phyloP scores from a whole-genome alignment of 345 rosid species.

The Streptanthus diversifolius region DNA sequence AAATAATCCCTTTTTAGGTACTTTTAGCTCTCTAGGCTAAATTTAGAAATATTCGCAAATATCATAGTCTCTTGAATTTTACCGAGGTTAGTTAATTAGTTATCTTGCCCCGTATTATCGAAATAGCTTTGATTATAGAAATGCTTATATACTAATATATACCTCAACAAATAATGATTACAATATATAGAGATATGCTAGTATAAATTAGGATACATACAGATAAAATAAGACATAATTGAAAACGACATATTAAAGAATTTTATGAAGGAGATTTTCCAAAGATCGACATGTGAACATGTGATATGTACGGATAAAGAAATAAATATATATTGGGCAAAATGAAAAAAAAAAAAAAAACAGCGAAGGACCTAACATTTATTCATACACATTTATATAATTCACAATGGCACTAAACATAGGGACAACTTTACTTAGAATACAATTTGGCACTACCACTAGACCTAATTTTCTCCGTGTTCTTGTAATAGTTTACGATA shows the following conservation, averaged over 20 bases:
- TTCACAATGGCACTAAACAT: conserved; percentile 18
- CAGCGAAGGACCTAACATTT: conserved; percentile 21
- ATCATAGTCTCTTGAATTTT: background rate
- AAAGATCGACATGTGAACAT: conserved; percentile 29
- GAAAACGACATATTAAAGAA: conserved; percentile 9
- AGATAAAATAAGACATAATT: conserved; percentile 11
- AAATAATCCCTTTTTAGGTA: background rate
- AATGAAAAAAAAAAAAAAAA: background rate
- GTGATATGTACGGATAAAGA: conserved; percentile 32
- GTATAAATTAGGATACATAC: background rate
- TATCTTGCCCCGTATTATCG: background rate
- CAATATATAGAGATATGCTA: background rate
- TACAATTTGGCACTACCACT: conserved; percentile 35
- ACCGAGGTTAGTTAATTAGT: background rate
- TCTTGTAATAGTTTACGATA: conserved; percentile 12
- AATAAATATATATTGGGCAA: background rate
- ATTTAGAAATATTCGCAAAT: background rate
- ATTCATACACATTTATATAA: background rate
- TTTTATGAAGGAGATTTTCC: background rate
- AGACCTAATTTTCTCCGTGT: conserved; percentile 24
- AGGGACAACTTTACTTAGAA: conserved; percentile 21
- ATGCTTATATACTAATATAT: background rate
- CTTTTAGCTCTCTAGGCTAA: background rate
- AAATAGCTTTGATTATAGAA: background rate
- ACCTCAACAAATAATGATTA: background rate